Conservation (phyloP, 2,329 filamentous ascomycete genomes). For the Raffaelea albimanens region DNA sequence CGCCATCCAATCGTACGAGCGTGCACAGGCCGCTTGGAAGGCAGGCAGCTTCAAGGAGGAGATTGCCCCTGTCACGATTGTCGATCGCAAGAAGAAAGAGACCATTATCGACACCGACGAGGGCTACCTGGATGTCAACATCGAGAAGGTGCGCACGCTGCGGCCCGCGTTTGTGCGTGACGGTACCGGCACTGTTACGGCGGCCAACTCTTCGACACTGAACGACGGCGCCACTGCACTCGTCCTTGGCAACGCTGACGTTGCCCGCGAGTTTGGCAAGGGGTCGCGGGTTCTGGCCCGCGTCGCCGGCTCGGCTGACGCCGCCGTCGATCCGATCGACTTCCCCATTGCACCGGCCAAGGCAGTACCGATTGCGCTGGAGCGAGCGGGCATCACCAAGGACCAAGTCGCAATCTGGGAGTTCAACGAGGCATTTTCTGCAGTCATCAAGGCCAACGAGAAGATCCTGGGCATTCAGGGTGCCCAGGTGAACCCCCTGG, state of each 20-base stretch:
- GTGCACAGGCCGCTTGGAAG: constrained; percentile 85
- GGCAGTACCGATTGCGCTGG: constrained; percentile 81
- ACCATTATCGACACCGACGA: constrained; percentile 74
- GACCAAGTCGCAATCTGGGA: constrained; percentile 94
- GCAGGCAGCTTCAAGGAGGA: constrained; percentile 77
- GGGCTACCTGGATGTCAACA: constrained; percentile 76
- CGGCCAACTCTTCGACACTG: constrained; percentile 86
- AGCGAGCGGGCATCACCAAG: constrained; percentile 81
- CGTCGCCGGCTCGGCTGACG: constrained; percentile 80
- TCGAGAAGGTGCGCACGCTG: constrained; percentile 75
- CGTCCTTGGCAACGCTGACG: constrained; percentile 70
- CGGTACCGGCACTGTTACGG: constrained; percentile 82
- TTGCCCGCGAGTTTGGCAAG: constrained; percentile 60
- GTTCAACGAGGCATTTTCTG: constrained; percentile 97
- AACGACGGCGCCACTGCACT: constrained; percentile 92
- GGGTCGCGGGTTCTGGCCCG: constrained; percentile 72
- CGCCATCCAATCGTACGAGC: constrained; percentile 79
- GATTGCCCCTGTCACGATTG: constrained; percentile 78
- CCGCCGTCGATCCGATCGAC: constrained; percentile 82
- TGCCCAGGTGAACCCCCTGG: constrained; percentile 76
- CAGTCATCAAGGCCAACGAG: constrained; percentile 88
- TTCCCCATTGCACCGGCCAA: constrained; percentile 90
- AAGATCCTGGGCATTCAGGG: constrained; percentile 71
- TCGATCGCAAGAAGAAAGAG: constrained; percentile 64
- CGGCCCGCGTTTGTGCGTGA: constrained; percentile 87